Evolutionary conservation across 2,329 filamentous ascomycete genomes (phyloP).

Genomic region (Tolypocladium endophyticum): DNA sequence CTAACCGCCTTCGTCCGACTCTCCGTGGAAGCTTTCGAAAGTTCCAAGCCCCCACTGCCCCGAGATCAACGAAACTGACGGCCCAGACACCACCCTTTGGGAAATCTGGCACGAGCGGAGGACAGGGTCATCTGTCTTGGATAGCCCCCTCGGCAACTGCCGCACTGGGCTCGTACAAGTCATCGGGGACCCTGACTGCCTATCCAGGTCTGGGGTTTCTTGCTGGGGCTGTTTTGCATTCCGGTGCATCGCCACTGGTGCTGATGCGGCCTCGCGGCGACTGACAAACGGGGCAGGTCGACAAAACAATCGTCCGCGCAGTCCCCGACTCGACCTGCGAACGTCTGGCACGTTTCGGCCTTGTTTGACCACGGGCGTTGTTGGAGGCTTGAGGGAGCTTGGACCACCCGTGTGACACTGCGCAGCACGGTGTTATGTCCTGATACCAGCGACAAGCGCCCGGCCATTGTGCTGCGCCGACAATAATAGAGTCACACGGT

Average conservation of each 20-base stretch:
- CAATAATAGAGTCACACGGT: not conserved
- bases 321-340: not conserved
- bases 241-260: not conserved
- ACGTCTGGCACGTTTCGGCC: not conserved
- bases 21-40: not conserved
- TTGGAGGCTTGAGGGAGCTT: not conserved
- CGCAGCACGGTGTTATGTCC: not conserved
- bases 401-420: not conserved
- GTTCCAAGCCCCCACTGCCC: not conserved
- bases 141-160: slow-evolving; percentile 1
- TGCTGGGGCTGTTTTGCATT: not conserved
- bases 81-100: not conserved
- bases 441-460: not conserved
- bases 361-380: not conserved
- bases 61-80: not conserved
- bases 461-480: not conserved
- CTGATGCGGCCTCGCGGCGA: not conserved
- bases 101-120: not conserved
- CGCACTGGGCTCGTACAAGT: not conserved
- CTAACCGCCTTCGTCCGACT: not conserved
- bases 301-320: not conserved
- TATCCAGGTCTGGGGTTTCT: not conserved
- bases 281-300: not conserved
- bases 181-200: not conserved
- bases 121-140: not conserved